Evolutionary conservation across 352 stramenopile genomes (phyloP), one percentile per base, ranked within the genome.

Genomic region (Phytophthora litchii): DNA sequence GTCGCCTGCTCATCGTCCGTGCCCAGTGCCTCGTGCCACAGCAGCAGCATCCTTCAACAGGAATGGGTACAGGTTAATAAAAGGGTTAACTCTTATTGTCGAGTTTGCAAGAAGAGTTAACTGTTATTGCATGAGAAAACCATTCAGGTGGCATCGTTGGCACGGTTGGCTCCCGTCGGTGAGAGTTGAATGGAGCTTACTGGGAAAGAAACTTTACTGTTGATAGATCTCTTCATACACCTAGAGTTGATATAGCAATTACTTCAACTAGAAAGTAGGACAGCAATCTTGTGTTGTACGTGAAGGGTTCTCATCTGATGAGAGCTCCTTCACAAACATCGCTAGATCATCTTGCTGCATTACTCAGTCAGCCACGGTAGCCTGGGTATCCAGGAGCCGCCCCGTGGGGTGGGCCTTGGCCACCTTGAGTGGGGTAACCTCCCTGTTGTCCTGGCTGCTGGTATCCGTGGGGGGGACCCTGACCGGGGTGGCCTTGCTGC

Each of bases 1-100:
- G 55, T 69, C 13, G 80, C 80, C 55, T 86, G 78, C 63, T 90
- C 80, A 31, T 90, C 80, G 67, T 90, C 78, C 13, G 65, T 83
- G 31, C 80, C 80, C 13, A 90, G 70, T 56, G 64, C 70, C 32
- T 83, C 78, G 53, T 87, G 77, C 77, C 77, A 89, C 20, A 89
- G 43, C 13, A 89, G 64, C 50, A 89, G 67, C 70, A 73, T 69
- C 25, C 17, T 46, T 27, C 5, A n/a, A n/a, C n/a, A n/a, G 23
- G 23, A 27, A 27, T 27, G 5, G 23, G n/a, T n/a, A n/a, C n/a
- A n/a, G n/a, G n/a, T n/a, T n/a, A n/a, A n/a, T n/a, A n/a, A n/a
- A n/a, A n/a, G n/a, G n/a, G n/a, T n/a, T n/a, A n/a, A n/a, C n/a
- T n/a, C n/a, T n/a, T n/a, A n/a, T n/a, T n/a, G n/a, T n/a, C n/a